Evolutionary conservation across 1,284 basidiomycete species (phyloP), one percentile per base, ranked within the genome.

Genomic region (Pseudozyma tsukubaensis): DNA sequence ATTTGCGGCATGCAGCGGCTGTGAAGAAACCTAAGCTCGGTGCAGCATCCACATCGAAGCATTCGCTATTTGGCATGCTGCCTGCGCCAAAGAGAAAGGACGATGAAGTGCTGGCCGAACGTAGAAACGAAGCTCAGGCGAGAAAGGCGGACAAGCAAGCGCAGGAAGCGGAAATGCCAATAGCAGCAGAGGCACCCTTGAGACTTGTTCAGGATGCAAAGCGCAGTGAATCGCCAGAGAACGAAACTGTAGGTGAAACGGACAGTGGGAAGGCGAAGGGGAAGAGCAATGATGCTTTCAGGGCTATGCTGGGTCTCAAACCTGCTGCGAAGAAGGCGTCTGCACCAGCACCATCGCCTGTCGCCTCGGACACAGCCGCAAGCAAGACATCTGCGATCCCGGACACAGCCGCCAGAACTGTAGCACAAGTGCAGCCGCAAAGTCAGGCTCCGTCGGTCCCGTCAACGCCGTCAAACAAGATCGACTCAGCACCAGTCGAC

Each of bases 291-390:
- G 76, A 79, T 29, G 82, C 78, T 21, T 83, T 83, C 53, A 72
- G 82, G 32, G 81, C 81, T n/a, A 83, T 83, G 82, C 77, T 83
- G 1, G 82, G 82, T 7, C 76, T 83, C 42, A 73, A 79, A 39
- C 75, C 79, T 10, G 49, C 52, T 34, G 50, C 62, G 6, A 40
- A 50, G 16, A 59, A 69, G 37, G 47, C 64, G 40, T 3, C 54
- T 19, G 3, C 53, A n/a, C 8, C 63, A 39, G n/a, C 42, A 3
- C 18, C 61, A 10, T n/a, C 58, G 24, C 10, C 34, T 12, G 12
- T 12, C 18, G 12, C 48, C 13, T 24, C 40, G 49, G 7, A 1
- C n/a, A 12, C 35, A 8, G 2, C 19, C 9, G 49, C 18, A 9
- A 11, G 35, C 24, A 18, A 49, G n/a, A 29, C 24, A 3, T 29